phyloP scores from a whole-genome alignment of 2,329 filamentous ascomycete genomes.

The Colletotrichum higginsianum region DNA sequence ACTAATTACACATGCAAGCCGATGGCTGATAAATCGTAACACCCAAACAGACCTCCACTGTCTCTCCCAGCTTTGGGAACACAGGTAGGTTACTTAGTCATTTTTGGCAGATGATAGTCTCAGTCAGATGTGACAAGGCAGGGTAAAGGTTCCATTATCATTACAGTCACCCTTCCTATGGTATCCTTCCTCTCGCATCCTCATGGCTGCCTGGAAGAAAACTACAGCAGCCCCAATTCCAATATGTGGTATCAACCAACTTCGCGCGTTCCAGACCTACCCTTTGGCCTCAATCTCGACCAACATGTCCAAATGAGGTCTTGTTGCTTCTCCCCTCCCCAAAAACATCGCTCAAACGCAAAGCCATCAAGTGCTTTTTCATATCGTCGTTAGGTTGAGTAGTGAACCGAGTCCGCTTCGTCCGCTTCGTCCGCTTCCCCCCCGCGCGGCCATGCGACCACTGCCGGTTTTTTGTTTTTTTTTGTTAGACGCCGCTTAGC shows the following conservation, averaged over 20 bases:
- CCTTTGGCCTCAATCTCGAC: conserved; percentile 9
- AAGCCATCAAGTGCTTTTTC: conserved; percentile 41
- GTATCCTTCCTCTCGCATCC: conserved; percentile 27
- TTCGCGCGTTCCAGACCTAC: conserved; percentile 32
- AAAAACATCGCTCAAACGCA: conserved; percentile 42
- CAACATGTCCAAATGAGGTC: conserved; percentile 28
- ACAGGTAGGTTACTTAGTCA: not conserved
- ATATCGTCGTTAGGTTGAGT: conserved; percentile 42
- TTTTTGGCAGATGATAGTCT: not conserved
- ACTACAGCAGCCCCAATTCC: conserved; percentile 31
- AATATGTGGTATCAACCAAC: conserved; percentile 41
- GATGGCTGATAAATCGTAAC: conserved; percentile 11
- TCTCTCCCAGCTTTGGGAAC: not conserved
- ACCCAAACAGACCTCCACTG: too few species aligned
- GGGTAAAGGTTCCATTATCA: conserved; percentile 36
- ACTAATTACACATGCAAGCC: not conserved
- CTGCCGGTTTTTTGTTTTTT: not conserved
- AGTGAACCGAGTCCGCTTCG: conserved; percentile 27
- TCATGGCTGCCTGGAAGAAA: conserved; percentile 20
- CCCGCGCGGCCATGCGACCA: conserved; percentile 6
- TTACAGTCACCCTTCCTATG: conserved; percentile 35
- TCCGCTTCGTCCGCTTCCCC: not conserved
- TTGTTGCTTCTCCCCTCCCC: conserved; percentile 3
- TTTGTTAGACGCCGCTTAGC: conserved; percentile 28
- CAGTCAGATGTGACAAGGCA: conserved; percentile 5